phyloP scores from a whole-genome alignment of 176 grass and related monocot species.

The Melocanna baccifera region DNA sequence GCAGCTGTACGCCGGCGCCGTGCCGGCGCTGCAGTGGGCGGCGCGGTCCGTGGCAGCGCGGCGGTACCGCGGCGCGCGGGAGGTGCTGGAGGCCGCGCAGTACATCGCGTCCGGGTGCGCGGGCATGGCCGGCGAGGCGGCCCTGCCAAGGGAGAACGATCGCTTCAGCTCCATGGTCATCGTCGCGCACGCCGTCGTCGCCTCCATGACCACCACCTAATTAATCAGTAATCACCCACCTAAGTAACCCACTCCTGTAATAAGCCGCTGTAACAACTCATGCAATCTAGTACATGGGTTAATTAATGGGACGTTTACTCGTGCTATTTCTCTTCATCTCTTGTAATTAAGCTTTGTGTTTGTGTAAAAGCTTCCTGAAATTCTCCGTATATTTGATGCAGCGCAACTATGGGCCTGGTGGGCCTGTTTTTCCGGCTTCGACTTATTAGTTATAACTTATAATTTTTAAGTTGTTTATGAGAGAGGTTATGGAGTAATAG shows the following conservation, averaged over 20 bases:
- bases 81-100: slow-evolving; percentile 37
- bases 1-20: slow-evolving; percentile 43
- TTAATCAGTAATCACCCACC: no score
- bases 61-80: slow-evolving; percentile 26
- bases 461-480: no score
- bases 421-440: no score
- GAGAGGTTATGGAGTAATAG: no score
- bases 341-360: neutral
- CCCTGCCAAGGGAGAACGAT: slow-evolving; percentile 14
- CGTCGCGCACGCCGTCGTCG: slow-evolving; percentile 40
- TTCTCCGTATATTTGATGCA: no score
- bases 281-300: neutral
- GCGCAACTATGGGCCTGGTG: no score
- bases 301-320: neutral
- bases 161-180: slow-evolving; percentile 21
- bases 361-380: no score
- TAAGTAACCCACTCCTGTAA: neutral
- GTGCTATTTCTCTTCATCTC: neutral
- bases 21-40: slow-evolving; percentile 33
- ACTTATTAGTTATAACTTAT: no score
- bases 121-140: slow-evolving; percentile 11
- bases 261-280: neutral
- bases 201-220: slow-evolving; percentile 21
- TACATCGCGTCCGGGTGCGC: slow-evolving; percentile 27
- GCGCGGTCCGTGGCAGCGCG: slow-evolving; percentile 9